Base-by-base conservation (phyloP, 2,329 filamentous ascomycete species). In the Teratosphaeria epicoccoides region DNA sequence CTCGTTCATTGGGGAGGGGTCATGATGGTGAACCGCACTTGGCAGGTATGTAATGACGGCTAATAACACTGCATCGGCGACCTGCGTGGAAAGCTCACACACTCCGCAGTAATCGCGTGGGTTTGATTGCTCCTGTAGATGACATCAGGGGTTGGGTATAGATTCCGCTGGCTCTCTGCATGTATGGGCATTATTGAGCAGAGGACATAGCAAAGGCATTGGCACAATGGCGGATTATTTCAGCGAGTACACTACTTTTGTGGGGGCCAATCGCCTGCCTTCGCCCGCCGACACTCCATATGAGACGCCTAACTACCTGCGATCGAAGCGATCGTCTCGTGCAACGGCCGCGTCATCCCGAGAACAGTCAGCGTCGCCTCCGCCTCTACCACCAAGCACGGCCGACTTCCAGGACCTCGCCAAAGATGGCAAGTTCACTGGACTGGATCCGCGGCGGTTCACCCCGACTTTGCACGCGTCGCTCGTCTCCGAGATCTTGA, bases 381-480 rank as follows among this genome's bases (percentile, higher is more conserved):
- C 75, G 24, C 75, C 75, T 22, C 68, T 78, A 24, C 73, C 73
- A 17, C 69, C 74, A n/a, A 72, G 72, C 45, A 65, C 65, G 17
- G 66, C 66, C 43, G 69, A 71, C 11, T 43, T 49, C 24, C 49
- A 55, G 58, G 66, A 59, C 63, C 70, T 58, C 59, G 60, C 50
- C 58, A 68, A 76, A 52, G 83, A 88, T 64, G 69, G 80, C 33
- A 48, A 46, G 14, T 28, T 24, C 12, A 81, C 80, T 2, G 82
- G 88, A 22, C 75, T 96, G 25, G 93, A 98, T 64, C 89, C 93
- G 2, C 82, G 91, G 51, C 81, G 93, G 33, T 96, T 98, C 65
- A 98, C 93, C 0, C 93, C 93, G 1, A 97, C 90, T 0, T 73
- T 98, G 10, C 93, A 97, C 68, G 93, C 93, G 7, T 96, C 88